These are phyloP conservation scores for Acanthochlamys bracteata DNA, from an alignment of 106 monocot species.

Conservation along the genomic window DNA sequence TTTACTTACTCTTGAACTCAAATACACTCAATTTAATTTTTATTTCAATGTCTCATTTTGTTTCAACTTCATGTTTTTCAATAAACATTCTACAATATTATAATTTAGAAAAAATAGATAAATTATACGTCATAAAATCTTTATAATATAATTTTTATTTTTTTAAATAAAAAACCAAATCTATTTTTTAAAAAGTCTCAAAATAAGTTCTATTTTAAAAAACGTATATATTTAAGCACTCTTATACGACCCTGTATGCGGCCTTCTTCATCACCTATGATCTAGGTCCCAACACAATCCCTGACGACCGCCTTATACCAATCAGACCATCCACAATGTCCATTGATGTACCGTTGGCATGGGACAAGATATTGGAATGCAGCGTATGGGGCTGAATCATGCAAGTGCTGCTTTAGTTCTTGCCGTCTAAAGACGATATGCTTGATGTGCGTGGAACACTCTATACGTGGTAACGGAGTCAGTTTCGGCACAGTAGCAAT, in stretches of 20 bases:
- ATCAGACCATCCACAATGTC: conserved; percentile 19
- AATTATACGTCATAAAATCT: too few species aligned
- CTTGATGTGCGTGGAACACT: conserved; percentile 25
- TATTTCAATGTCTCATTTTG: too few species aligned
- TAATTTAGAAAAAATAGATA: too few species aligned
- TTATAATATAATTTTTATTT: too few species aligned
- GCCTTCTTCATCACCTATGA: conserved; percentile 34
- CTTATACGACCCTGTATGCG: conserved; percentile 33
- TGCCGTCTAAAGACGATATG: conserved; percentile 7
- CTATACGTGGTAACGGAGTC: conserved; percentile 26
- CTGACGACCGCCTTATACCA: conserved; percentile 12
- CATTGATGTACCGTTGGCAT: conserved; percentile 36
- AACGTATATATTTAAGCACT: too few species aligned
- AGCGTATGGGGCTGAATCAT: conserved; percentile 34
- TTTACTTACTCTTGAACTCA: too few species aligned
- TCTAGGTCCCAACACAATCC: conserved; percentile 17
- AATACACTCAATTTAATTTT: too few species aligned
- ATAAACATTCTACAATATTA: too few species aligned
- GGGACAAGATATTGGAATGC: conserved; percentile 36
- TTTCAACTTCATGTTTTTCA: too few species aligned
- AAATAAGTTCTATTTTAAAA: too few species aligned
- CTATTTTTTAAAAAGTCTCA: too few species aligned
- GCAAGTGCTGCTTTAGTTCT: conserved; percentile 37
- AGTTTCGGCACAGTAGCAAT: conserved; percentile 19
- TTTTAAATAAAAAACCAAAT: too few species aligned